Percentiles rank a stretch among this genome's conserved stretches.
Evolutionary conservation across 352 stramenopile genomes (phyloP).

Genomic region (Globisporangium paddicum): DNA sequence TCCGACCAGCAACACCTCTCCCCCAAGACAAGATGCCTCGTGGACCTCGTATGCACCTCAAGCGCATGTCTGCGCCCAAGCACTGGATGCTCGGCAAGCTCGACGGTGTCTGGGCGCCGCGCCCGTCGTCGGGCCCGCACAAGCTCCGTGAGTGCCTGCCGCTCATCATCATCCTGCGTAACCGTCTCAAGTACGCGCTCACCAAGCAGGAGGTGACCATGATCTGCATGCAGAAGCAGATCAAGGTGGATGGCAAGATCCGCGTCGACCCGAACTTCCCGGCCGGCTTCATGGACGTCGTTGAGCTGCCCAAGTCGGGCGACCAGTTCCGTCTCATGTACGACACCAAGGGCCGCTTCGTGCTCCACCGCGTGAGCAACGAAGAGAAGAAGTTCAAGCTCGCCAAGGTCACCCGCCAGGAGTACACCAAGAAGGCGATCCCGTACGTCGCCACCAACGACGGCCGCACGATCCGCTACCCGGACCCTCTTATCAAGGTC

Average conservation of each 20-base stretch:
- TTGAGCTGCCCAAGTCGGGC: slow-evolving; percentile 95
- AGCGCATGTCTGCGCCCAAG: slow-evolving; percentile 84
- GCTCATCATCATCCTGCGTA: slow-evolving; percentile 97
- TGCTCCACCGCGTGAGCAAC: slow-evolving; percentile 95
- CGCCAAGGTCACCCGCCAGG: slow-evolving; percentile 95
- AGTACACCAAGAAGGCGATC: slow-evolving; percentile 96
- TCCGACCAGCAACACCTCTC: slow-evolving; percentile 22
- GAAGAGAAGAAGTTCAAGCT: slow-evolving; percentile 99
- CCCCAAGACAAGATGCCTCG: slow-evolving; percentile 56
- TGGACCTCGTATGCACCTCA: slow-evolving; percentile 86
- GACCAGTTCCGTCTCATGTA: slow-evolving; percentile 98
- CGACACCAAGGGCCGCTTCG: slow-evolving; percentile 99
- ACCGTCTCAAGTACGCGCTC: slow-evolving; percentile 99
- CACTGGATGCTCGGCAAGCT: slow-evolving; percentile 91
- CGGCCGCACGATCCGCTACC: slow-evolving; percentile 98
- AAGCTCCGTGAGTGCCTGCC: slow-evolving; percentile 98
- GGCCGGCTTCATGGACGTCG: slow-evolving; percentile 99
- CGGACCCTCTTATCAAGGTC: slow-evolving; percentile 97
- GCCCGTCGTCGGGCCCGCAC: slow-evolving; percentile 96
- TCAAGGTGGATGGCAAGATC: slow-evolving; percentile 97
- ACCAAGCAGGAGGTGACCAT: slow-evolving; percentile 98
- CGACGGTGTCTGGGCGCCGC: slow-evolving; percentile 90
- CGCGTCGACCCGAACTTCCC: slow-evolving; percentile 98
- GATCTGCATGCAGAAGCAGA: slow-evolving; percentile 99
- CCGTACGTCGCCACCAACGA: slow-evolving; percentile 98